Conservation (phyloP, 1,284 basidiomycete species). For the Trichosporon faecale region DNA sequence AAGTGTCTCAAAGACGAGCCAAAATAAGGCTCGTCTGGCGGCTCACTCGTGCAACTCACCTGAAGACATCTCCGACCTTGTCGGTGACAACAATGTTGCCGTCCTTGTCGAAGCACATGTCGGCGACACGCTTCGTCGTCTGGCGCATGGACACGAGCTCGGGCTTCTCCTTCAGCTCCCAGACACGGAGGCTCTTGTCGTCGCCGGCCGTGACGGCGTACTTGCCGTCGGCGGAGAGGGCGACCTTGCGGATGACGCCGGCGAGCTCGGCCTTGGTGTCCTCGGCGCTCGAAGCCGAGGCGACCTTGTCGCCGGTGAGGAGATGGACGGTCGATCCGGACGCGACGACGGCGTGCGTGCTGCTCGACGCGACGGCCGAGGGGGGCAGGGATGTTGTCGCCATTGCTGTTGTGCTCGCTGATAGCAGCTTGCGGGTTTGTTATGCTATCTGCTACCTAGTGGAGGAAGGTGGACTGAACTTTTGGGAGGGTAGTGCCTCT, state of each 20-base stretch:
- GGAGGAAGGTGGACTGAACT: not conserved
- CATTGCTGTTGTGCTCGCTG: not conserved
- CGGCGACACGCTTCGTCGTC: slow-evolving; percentile 32
- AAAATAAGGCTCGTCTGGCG: too few relatives aligned
- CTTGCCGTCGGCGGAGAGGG: slow-evolving; percentile 55
- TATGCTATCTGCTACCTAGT: not conserved
- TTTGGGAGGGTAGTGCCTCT: not conserved
- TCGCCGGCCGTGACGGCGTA: slow-evolving; percentile 68
- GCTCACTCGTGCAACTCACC: slow-evolving; percentile 24
- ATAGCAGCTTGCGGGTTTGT: not conserved
- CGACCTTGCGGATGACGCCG: slow-evolving; percentile 61
- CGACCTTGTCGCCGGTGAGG: slow-evolving; percentile 6
- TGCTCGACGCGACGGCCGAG: slow-evolving; percentile 21
- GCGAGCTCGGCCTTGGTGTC: slow-evolving; percentile 14
- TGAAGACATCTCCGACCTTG: slow-evolving; percentile 48
- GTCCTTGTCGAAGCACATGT: slow-evolving; percentile 28
- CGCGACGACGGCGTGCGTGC: slow-evolving; percentile 14
- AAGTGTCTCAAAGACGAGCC: too few relatives aligned
- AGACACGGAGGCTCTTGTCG: slow-evolving; percentile 75
- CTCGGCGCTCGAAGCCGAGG: slow-evolving; percentile 21
- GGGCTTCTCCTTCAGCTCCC: slow-evolving; percentile 44
- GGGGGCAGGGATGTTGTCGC: slow-evolving; percentile 19
- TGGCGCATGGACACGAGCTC: slow-evolving; percentile 14
- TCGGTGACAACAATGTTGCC: slow-evolving; percentile 41
- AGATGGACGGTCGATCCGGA: slow-evolving; percentile 20